Percentiles rank a stretch among this genome's conserved stretches.
phyloP scores from a whole-genome alignment of 2,329 filamentous ascomycete genomes.

The Onygenales sp. region DNA sequence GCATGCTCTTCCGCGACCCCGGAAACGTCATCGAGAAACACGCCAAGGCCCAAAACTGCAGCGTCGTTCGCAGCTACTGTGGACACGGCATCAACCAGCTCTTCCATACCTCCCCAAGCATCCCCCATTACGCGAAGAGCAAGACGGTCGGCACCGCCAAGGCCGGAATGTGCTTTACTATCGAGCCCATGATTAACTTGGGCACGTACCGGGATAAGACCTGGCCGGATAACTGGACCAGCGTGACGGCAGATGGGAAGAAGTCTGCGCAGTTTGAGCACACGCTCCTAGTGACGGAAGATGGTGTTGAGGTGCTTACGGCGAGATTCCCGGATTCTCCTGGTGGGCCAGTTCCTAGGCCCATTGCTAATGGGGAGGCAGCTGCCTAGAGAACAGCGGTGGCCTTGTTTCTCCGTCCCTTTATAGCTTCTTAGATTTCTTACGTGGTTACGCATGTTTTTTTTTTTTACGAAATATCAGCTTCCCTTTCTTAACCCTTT shows the following conservation, averaged over 20 bases:
- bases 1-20: slow-evolving; percentile 83
- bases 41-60: slow-evolving; percentile 75
- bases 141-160: slow-evolving; percentile 93
- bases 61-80: slow-evolving; percentile 90
- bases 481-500: too few species aligned
- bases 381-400: not conserved
- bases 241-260: slow-evolving; percentile 81
- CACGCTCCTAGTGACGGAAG: slow-evolving; percentile 72
- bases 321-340: slow-evolving; percentile 64
- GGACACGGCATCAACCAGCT: slow-evolving; percentile 90
- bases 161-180: slow-evolving; percentile 96
- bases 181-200: slow-evolving; percentile 95
- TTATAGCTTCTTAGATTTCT: not conserved
- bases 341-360: slow-evolving; percentile 60
- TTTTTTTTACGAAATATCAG: too few species aligned
- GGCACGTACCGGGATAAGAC: slow-evolving; percentile 88
- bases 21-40: slow-evolving; percentile 94
- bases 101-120: slow-evolving; percentile 88
- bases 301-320: slow-evolving; percentile 72
- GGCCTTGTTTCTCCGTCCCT: not conserved
- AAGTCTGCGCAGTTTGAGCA: slow-evolving; percentile 92
- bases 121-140: slow-evolving; percentile 97
- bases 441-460: not conserved
- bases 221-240: slow-evolving; percentile 99
- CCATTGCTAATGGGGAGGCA: slow-evolving; percentile 19